Evolutionary conservation across 2,329 filamentous ascomycete species (phyloP).

Genomic region (Stagonosporopsis chrysanthemi): DNA sequence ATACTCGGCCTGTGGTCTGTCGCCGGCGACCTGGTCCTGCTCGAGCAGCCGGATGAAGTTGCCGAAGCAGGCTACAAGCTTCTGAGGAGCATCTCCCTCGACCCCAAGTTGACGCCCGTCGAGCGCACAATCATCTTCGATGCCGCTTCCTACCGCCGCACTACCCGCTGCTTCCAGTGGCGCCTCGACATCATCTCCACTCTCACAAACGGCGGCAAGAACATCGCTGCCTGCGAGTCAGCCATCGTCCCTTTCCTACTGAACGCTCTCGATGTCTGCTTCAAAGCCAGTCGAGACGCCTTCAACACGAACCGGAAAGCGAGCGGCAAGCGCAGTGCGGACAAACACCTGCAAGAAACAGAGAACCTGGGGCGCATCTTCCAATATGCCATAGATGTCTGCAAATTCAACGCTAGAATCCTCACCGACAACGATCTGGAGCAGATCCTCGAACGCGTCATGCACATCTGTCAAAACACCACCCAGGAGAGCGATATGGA

Average conservation of each 20-base stretch:
- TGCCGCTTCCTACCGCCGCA: constrained; percentile 40
- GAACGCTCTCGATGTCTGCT: constrained; percentile 43
- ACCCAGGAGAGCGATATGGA: constrained; percentile 69
- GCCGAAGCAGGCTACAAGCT: constrained; percentile 46
- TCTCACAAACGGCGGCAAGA: constrained; percentile 49
- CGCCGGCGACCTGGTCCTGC: constrained; percentile 48
- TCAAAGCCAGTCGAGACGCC: constrained; percentile 41
- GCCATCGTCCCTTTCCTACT: constrained; percentile 45
- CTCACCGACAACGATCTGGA: constrained; percentile 69
- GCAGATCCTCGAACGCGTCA: constrained; percentile 67
- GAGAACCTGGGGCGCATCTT: constrained; percentile 66
- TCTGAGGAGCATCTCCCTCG: constrained; percentile 43
- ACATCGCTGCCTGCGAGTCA: constrained; percentile 50
- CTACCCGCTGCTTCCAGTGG: constrained; percentile 40
- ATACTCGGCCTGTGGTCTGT: constrained; percentile 48
- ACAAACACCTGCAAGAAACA: constrained; percentile 35
- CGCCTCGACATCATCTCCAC: constrained; percentile 46
- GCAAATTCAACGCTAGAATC: constrained; percentile 78
- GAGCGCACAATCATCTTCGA: constrained; percentile 52
- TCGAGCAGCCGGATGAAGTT: constrained; percentile 44
- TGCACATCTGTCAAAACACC: constrained; percentile 73
- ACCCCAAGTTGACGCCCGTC: constrained; percentile 43
- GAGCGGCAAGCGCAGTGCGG: constrained; percentile 36
- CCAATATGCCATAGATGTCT: constrained; percentile 69
- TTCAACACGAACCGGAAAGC: constrained; percentile 31